Base-by-base conservation (phyloP, 2,329 filamentous ascomycete genomes). In the Cordyceps militaris region DNA sequence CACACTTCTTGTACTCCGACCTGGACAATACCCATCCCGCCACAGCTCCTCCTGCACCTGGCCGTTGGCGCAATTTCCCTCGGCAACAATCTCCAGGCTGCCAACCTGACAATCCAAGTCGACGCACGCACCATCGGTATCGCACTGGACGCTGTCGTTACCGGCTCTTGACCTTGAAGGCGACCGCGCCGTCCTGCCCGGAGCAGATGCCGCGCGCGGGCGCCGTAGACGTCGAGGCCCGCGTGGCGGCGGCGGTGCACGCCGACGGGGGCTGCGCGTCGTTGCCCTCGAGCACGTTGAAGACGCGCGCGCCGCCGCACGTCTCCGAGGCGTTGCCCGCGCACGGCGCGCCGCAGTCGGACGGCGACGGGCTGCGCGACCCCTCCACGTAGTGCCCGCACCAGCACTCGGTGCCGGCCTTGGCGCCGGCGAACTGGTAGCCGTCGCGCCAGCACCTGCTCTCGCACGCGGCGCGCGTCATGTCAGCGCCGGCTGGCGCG, bases 41-140 rank as follows among this genome's bases (percentile, higher is more conserved):
- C n/a, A n/a, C n/a, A n/a, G n/a, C n/a, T n/a, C n/a, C n/a, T n/a
- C n/a, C n/a, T 30, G 53, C 8, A 56, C 53, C 30, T 49, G 21
- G 32, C 53, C 53, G 16, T 56, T 40, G 3, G 53, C 43, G 34
- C 53, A 56, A 7, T 40, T 49, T 2, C 43, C 53, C 7, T n/a
- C 43, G 23, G 6, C n/a, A 5, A 3, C 44, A 11, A 56, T 56
- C n/a, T 56, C 53, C 14, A 56, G 53, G n/a, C 43, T 48, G 4
- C 13, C 43, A 14, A 56, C 43, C 21, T 53, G 51, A 34, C 59
- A 61, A 24, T 61, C 42, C 7, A 54, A 50, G 40, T 61, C 32
- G n/a, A 61, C 32, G 46, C 59, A 61, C 4, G 26, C 8, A 14
- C 55, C 49, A 9, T 60, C 36, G 3, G 28, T 44, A 16, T 46